Conservation (phyloP, 1,284 basidiomycete species). For the Ceratobasidium sp. region DNA sequence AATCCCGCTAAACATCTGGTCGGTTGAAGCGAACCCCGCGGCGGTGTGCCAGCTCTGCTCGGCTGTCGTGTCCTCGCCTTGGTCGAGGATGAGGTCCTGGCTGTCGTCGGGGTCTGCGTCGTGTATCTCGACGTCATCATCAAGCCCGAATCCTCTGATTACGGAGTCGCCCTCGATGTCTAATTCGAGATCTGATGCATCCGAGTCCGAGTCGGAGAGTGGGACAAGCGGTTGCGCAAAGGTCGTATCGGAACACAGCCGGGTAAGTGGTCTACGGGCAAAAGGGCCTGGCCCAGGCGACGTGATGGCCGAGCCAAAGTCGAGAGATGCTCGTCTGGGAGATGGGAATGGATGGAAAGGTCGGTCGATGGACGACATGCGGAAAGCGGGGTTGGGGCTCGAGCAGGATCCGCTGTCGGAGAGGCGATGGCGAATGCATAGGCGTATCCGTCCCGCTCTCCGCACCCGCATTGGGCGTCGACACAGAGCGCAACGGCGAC, state of each 20-base stretch:
- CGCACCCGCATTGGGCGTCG: conserved; percentile 8
- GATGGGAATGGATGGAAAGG: conserved; percentile 18
- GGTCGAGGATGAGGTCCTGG: conserved; percentile 15
- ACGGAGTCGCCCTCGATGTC: conserved; percentile 26
- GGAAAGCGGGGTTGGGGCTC: conserved; percentile 26
- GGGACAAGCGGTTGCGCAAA: conserved; percentile 31
- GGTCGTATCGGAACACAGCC: conserved; percentile 23
- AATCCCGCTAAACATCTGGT: not conserved
- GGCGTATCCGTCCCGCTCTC: conserved; percentile 29
- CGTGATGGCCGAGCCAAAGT: conserved; percentile 1
- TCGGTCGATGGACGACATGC: conserved; percentile 19
- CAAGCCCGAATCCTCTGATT: conserved; percentile 23
- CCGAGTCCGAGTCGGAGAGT: conserved; percentile 28
- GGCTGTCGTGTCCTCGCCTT: conserved; percentile 3
- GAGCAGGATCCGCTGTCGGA: conserved; percentile 19
- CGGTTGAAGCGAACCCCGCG: conserved; percentile 9
- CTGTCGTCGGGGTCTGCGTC: conserved; percentile 28
- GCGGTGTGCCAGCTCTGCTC: conserved; percentile 36
- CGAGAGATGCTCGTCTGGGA: conserved; percentile 20
- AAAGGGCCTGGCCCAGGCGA: not conserved
- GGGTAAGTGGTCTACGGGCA: conserved; percentile 15
- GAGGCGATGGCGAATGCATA: conserved; percentile 27
- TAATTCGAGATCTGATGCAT: conserved; percentile 21
- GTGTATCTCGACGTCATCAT: conserved; percentile 30
- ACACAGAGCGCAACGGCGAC: conserved; percentile 21